Evolutionary conservation across 306 rosid genomes (phyloP), one percentile per base, ranked within the genome.

Genomic region (Leucaena leucocephala): DNA sequence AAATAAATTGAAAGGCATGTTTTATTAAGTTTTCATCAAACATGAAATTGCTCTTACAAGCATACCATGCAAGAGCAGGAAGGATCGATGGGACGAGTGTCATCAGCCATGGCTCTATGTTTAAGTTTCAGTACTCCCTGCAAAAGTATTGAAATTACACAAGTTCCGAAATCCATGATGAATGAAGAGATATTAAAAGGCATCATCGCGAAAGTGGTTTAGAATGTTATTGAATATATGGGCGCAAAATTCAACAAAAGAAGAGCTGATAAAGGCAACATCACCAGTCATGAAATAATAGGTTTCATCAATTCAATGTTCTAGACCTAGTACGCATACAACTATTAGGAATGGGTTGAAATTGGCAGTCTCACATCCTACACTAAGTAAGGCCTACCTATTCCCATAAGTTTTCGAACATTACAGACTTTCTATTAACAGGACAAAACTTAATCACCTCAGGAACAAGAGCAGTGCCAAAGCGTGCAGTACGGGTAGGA

Each of bases 401-500:
- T 21, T 36, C n/a, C 42, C 36, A 36, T 10, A 35, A 12, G 55
- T 5, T 14, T 58, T 7, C 8, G 44, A 68, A 71, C 40, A 42
- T n/a, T 45, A 49, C 35, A 62, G 58, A 68, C 62, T 48, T 57
- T 52, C 63, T 61, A 76, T 72, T 61, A 64, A 76, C 54, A 33
- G 61, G 19, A 67, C 43, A 52, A 64, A 35, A 72, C 46, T 55
- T 71, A 16, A 82, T 79, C 78, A 95, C 99, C 99, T 91, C 90
- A 38, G 98, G 94, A 78, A 93, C 80, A 62, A 95, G 97, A 76
- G 99, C 99, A 50, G 98, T 88, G 88, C 99, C 99, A 86, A 95
- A 95, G 82, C 98, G 97, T 75, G 98, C 99, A 52, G 99, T 93
- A 15, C 98, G 98, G 35, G 98, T 95, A 7, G 99, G 99, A 85